These are phyloP conservation scores for Ascochyta rabiei DNA, from an alignment of 2,329 filamentous ascomycete species.

Conservation along the genomic window DNA sequence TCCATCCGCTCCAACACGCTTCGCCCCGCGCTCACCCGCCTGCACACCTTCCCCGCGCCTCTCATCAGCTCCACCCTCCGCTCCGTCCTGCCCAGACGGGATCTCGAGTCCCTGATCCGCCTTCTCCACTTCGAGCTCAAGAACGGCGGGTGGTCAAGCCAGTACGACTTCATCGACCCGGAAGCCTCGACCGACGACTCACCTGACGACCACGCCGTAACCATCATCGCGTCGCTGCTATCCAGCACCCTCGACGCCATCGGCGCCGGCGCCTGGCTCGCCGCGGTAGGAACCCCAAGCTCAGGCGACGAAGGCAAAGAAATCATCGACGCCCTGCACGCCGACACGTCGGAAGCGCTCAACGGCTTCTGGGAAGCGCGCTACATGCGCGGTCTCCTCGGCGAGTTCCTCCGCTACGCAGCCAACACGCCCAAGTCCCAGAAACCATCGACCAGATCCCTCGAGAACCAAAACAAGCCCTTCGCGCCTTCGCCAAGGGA, in stretches of 20 bases:
- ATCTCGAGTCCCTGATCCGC: constrained; percentile 74
- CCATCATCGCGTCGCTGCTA: constrained; percentile 73
- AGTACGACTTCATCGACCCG: constrained; percentile 67
- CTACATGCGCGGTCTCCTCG: constrained; percentile 67
- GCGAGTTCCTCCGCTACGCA: constrained; percentile 68
- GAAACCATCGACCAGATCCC: constrained; percentile 39
- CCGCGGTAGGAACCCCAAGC: constrained; percentile 55
- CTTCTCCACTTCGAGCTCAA: constrained; percentile 75
- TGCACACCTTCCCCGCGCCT: constrained; percentile 68
- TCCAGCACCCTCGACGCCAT: constrained; percentile 77
- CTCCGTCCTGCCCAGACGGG: constrained; percentile 66
- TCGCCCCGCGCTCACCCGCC: constrained; percentile 71
- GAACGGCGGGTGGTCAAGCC: constrained; percentile 75
- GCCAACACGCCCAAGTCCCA: constrained; percentile 36
- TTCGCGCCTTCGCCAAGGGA: constrained; percentile 48
- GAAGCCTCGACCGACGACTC: constrained; percentile 50
- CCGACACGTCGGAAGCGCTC: constrained; percentile 72
- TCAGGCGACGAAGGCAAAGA: constrained; percentile 63
- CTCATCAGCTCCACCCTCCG: constrained; percentile 69
- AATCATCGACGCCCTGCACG: constrained; percentile 68
- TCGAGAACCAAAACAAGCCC: constrained; percentile 55
- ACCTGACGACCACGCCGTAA: constrained; percentile 71
- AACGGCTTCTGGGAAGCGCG: constrained; percentile 74
- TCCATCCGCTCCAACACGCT: constrained; percentile 68
- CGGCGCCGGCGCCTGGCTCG: constrained; percentile 74